Base-by-base conservation (phyloP, 2,329 filamentous ascomycete species). In the Epichloe scottii region DNA sequence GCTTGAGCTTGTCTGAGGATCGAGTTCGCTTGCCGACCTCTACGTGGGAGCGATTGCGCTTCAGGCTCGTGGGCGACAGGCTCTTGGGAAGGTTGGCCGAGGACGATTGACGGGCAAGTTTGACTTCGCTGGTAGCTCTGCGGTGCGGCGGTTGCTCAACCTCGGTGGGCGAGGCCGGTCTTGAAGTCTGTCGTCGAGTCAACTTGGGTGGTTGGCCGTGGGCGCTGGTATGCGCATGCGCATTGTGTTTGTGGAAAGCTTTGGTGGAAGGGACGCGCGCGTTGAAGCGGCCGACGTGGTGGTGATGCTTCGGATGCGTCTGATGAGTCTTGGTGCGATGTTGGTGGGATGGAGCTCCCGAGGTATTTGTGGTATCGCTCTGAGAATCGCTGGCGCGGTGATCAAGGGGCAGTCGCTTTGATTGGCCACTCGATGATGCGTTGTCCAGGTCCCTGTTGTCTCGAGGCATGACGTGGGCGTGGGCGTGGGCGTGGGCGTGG, bases 41-140 rank as follows among this genome's bases (percentile, higher is more conserved):
- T 59, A 70, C 74, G 57, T 78, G 72, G 23, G 79, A 83, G 46
- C 74, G 74, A 62, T 82, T 82, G 62, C 78, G 77, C 67, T 79
- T 81, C 50, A 82, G 66, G 58, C 65, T 78, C 15, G 73, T 67
- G 49, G 78, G 71, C 3, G 79, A 81, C 12, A 67, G 57, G 63
- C 77, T 80, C 63, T 78, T 79, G 59, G 72, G 74, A 38, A 78
- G 66, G 53, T 71, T 71, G 48, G 67, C 61, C 3, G 68, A 59
- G 3, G 74, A 71, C 21, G 66, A 62, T 49, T 75, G 69, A 57
- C 67, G 67, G 50, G 72, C 67, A 33, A 79, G 68, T 58, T 71
- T 77, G 54, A 70, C 65, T 52, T 81, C 76, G 56, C 74, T 77
- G 49, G 68, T 69, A 42, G 71, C 65, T 58, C 76, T 73, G 49